Percentiles rank a stretch among this genome's conserved stretches.
phyloP scores from a whole-genome alignment of 352 stramenopile species.

The Pythium oligandrum region DNA sequence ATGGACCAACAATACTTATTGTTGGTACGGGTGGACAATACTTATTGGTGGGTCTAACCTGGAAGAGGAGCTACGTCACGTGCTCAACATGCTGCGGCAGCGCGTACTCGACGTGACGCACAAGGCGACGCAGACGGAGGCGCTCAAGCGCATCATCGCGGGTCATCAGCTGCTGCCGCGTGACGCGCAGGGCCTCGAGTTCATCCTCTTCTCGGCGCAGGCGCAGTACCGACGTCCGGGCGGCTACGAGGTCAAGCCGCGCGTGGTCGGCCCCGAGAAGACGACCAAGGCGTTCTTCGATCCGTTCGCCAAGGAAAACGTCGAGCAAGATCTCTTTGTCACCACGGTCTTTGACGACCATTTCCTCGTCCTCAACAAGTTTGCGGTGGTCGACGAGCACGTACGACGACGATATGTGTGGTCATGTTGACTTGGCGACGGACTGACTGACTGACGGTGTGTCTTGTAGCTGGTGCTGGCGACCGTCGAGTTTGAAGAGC shows the following conservation, averaged over 20 bases:
- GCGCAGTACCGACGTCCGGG: constrained; percentile 12
- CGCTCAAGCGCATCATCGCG: constrained; percentile 60
- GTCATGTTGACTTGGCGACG: too few species aligned
- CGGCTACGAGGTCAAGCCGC: constrained; percentile 37
- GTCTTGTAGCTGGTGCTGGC: constrained; percentile 42
- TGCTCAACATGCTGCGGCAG: constrained; percentile 44
- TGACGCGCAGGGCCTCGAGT: constrained; percentile 28
- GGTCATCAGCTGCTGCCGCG: constrained; percentile 46
- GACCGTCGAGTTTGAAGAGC: constrained; percentile 65
- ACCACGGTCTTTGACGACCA: constrained; percentile 57
- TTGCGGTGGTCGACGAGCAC: constrained; percentile 73
- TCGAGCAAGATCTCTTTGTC: constrained; percentile 70
- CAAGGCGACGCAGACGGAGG: constrained; percentile 45
- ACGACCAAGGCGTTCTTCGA: constrained; percentile 43
- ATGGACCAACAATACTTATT: constrained; percentile 7
- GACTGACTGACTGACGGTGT: background rate
- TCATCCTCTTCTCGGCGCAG: constrained; percentile 54
- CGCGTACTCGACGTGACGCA: constrained; percentile 58
- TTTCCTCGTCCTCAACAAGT: constrained; percentile 85
- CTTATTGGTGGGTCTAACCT: too few species aligned
- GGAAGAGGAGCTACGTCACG: background rate
- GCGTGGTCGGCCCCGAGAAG: constrained; percentile 12
- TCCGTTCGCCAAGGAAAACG: constrained; percentile 66
- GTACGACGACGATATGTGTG: constrained; percentile 16
- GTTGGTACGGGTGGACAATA: background rate